Evolutionary conservation across 2,329 filamentous ascomycete species (phyloP), one percentile per base, ranked within the genome.

Genomic region (Hymenotorrendiella dingleyae): DNA sequence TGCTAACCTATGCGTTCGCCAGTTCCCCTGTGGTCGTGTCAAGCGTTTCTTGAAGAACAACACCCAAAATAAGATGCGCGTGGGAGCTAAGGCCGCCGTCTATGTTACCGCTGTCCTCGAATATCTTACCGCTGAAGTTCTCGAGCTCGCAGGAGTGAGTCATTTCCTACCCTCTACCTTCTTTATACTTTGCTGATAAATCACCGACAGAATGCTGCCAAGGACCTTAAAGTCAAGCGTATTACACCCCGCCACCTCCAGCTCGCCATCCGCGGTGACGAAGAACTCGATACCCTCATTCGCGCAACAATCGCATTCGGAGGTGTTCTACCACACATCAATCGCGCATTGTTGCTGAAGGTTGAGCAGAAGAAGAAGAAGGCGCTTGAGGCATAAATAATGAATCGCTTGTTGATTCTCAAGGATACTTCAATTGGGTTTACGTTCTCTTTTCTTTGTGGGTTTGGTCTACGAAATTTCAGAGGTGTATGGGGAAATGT

Each of bases 41-140:
- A 98, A 98, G 85, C 90, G 93, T 73, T 97, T 97, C 74, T 77
- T 98, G 65, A 96, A 97, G 80, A 89, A 88, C 69, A 96, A 96
- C 73, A 97, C 93, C 37, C 93, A 97, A 67, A 94, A 96, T 73
- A 97, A 97, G 77, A 97, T 96, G 87, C 91, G 93, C 70, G 94
- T 98, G 56, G 93, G 93, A 60, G 93, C 91, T 63, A 97, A 97
- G 76, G 93, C 93, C 53, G 90, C 93, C 55, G 93, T 98, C 60
- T 98, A 98, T 66, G 88, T 97, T 50, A 97, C 93, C 37, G 93
- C 93, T 32, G 93, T 98, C 44, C 85, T 98, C 53, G 93, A 98
- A 73, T 98, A 98, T 67, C 75, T 98, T 56, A 96, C 93, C 48
- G 91, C 91, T 53, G 91, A 98, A 80, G 91, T 98, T 35, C 84